A percentile compares a stretch with the other conserved stretches of the same genome.
Evolutionary conservation across 2,329 filamentous ascomycete genomes (phyloP).

Genomic region (Epichloe typhina): DNA sequence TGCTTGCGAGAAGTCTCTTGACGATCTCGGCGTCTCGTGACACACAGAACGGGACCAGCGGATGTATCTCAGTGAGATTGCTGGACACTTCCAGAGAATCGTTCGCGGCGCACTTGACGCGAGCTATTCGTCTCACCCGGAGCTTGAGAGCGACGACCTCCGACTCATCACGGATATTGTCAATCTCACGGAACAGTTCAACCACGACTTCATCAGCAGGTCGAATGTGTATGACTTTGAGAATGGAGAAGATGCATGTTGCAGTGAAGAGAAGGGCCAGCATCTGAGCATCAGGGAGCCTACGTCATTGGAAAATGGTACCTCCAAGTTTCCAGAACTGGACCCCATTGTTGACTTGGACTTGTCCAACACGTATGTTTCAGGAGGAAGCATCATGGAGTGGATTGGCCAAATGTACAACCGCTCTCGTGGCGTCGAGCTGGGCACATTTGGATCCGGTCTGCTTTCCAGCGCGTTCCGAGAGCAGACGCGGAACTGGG

Average conservation of each 20-base stretch:
- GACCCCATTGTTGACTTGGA: slow-evolving; percentile 1
- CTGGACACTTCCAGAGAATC: not conserved
- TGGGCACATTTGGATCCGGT: slow-evolving; percentile 18
- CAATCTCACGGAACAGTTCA: not conserved
- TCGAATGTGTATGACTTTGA: not conserved
- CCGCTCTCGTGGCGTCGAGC: slow-evolving; percentile 5
- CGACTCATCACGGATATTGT: slow-evolving; percentile 1
- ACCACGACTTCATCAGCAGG: not conserved
- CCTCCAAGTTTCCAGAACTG: slow-evolving; percentile 2
- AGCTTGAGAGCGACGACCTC: not conserved
- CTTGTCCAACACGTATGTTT: not conserved
- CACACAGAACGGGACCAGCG: not conserved
- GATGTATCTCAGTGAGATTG: not conserved
- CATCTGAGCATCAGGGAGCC: not conserved
- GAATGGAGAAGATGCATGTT: not conserved
- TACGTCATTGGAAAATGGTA: not conserved
- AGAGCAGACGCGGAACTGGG: slow-evolving; percentile 42
- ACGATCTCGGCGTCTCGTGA: not conserved
- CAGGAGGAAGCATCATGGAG: slow-evolving; percentile 6
- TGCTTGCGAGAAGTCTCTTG: not conserved
- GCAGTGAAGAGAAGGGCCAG: not conserved
- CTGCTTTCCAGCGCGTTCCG: slow-evolving; percentile 34
- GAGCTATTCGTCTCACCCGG: not conserved
- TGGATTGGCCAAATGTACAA: slow-evolving; percentile 12
- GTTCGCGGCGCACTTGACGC: not conserved